Evolutionary conservation across 2,329 filamentous ascomycete species (phyloP).

Genomic region (Calonectria pseudoturangicola): DNA sequence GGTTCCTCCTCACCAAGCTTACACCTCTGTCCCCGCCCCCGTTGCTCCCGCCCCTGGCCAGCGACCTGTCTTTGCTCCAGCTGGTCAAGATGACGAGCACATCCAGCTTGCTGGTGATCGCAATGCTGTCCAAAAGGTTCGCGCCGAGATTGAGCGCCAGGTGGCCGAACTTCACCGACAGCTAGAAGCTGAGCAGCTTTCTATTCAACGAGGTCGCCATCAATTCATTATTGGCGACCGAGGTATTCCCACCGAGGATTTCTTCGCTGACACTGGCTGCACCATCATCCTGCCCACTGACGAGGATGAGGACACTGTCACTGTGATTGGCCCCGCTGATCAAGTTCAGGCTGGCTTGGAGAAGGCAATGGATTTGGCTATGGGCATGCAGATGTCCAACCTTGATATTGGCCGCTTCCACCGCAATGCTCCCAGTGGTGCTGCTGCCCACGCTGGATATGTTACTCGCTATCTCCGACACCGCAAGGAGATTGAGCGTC

Average conservation of each 20-base stretch:
- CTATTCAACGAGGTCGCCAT: constrained; percentile 90
- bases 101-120: constrained; percentile 94
- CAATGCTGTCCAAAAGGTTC: constrained; percentile 84
- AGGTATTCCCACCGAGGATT: constrained; percentile 87
- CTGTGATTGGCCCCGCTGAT: constrained; percentile 86
- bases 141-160: constrained; percentile 86
- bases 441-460: constrained; percentile 87
- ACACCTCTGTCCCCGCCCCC: constrained; percentile 81
- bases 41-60: constrained; percentile 77
- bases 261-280: constrained; percentile 93
- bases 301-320: constrained; percentile 88
- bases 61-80: constrained; percentile 81
- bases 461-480: constrained; percentile 92
- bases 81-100: constrained; percentile 80
- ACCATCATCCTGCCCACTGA: constrained; percentile 86
- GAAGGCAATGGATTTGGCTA: constrained; percentile 90
- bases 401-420: constrained; percentile 90
- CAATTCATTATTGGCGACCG: constrained; percentile 95
- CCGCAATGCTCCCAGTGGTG: constrained; percentile 81
- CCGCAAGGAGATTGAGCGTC: constrained; percentile 85
- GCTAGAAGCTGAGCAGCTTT: constrained; percentile 85
- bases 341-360: constrained; percentile 85
- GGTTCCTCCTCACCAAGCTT: constrained; percentile 88
- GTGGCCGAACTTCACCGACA: constrained; percentile 85
- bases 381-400: constrained; percentile 88